Evolutionary conservation across 345 rosid species (phyloP).

Genomic region (Ceriops zippeliana): DNA sequence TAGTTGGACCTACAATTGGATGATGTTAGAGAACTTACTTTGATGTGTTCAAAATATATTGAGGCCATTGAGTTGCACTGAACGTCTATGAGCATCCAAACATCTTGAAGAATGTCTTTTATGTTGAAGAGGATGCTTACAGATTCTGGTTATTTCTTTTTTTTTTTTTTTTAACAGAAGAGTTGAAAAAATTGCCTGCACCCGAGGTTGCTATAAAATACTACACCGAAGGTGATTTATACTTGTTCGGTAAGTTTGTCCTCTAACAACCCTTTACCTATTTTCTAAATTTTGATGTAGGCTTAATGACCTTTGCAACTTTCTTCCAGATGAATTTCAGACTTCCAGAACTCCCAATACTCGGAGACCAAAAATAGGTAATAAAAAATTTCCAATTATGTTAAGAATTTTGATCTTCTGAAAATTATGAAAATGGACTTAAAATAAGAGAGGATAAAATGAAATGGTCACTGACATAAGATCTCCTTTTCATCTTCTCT

Average conservation of each 20-base stretch:
- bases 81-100: background rate
- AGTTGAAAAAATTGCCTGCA: constrained; percentile 82
- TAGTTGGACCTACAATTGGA: background rate
- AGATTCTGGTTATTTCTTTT: constrained; percentile 8
- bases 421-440: background rate
- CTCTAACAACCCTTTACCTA: background rate
- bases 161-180: constrained; percentile 43
- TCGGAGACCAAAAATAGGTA: constrained; percentile 93
- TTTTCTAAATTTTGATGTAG: background rate
- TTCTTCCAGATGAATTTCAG: constrained; percentile 84
- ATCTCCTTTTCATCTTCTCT: background rate
- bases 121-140: background rate
- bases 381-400: background rate
- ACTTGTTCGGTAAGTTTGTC: constrained; percentile 71
- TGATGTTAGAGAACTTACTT: background rate
- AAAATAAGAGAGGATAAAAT: no score
- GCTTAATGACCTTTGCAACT: constrained; percentile 9
- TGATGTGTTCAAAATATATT: background rate
- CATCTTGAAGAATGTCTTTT: constrained; percentile 1
- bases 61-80: background rate
- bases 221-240: constrained; percentile 83
- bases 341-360: constrained; percentile 76
- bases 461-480: background rate
- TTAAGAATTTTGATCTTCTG: background rate
- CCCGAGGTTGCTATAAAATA: constrained; percentile 85